These are phyloP conservation scores for Neodidymelliopsis sp. DNA, from an alignment of 2,329 filamentous ascomycete genomes.

Conservation along the genomic window DNA sequence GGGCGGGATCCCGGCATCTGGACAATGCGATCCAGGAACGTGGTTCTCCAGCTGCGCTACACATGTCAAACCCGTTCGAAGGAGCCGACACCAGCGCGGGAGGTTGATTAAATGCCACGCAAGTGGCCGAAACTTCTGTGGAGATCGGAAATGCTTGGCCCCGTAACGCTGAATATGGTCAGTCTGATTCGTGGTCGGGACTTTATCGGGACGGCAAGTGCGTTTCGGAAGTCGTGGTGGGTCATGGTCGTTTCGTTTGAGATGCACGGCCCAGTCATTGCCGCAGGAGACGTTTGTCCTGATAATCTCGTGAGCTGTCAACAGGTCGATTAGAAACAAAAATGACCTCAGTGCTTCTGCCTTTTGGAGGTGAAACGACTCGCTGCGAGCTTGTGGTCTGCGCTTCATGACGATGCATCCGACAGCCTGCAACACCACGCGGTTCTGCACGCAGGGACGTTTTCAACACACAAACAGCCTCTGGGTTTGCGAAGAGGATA, in stretches of 20 bases:
- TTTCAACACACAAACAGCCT: no score
- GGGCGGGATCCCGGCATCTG: conserved; percentile 17
- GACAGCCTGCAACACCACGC: no score
- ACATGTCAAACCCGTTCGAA: conserved; percentile 25
- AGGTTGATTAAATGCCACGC: conserved; percentile 35
- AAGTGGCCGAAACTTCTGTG: conserved; percentile 20
- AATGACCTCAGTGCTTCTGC: conserved; percentile 6
- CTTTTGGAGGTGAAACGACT: background rate
- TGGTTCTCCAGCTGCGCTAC: conserved; percentile 21
- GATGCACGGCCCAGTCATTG: conserved; percentile 27
- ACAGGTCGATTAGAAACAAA: background rate
- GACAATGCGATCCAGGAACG: conserved; percentile 22
- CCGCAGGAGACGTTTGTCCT: conserved; percentile 13
- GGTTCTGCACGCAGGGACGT: no score
- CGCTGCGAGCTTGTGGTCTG: no score
- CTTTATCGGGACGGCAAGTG: conserved; percentile 22
- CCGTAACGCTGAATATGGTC: conserved; percentile 3
- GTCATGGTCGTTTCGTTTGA: conserved; percentile 28
- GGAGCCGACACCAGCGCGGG: conserved; percentile 27
- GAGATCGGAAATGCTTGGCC: conserved; percentile 16
- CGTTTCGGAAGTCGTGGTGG: conserved; percentile 21
- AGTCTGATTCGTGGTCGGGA: conserved; percentile 20
- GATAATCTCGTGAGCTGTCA: conserved; percentile 12
- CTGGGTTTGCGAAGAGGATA: no score
- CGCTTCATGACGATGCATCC: no score